A percentile compares a stretch with the other conserved stretches of the same genome.
Conservation (phyloP, 139 green algal species). For the Micromonas pusilla region DNA sequence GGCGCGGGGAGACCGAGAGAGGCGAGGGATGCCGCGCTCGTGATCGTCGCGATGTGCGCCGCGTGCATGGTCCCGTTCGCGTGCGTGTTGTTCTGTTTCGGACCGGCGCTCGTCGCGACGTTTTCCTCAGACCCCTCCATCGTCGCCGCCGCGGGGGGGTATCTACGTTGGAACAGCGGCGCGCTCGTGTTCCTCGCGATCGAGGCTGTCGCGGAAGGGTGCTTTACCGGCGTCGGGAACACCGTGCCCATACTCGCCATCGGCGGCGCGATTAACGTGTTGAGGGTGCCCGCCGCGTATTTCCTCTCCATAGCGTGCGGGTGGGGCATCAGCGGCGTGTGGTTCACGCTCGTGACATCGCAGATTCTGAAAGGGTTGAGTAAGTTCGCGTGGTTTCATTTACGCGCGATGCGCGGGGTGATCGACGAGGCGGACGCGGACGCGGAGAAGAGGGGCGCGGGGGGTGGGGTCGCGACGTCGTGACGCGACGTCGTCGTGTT, state of each 20-base stretch:
- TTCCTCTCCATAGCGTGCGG: not conserved
- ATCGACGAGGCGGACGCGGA: no score
- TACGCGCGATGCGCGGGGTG: no score
- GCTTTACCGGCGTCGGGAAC: not conserved
- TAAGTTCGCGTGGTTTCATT: not conserved
- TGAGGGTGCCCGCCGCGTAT: not conserved
- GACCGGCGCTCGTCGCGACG: not conserved
- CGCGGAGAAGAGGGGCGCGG: no score
- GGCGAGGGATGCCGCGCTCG: not conserved
- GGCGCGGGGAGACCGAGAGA: not conserved
- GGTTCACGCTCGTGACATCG: not conserved
- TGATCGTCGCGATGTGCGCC: not conserved
- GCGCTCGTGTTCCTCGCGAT: not conserved
- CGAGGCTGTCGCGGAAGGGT: slow-evolving; percentile 1
- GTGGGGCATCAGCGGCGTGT: not conserved
- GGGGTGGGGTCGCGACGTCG: no score
- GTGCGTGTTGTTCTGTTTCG: not conserved
- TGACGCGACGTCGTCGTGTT: no score
- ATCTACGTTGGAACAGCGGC: not conserved
- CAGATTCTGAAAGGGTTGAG: not conserved
- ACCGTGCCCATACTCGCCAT: not conserved
- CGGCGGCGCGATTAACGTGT: not conserved
- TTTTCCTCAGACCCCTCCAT: not conserved
- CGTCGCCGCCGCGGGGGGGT: not conserved
- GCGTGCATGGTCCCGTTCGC: not conserved